Evolutionary conservation across 768 basidiomycete species (phyloP), one percentile per base, ranked within the genome.

Genomic region (Dioszegia aurantiaca): DNA sequence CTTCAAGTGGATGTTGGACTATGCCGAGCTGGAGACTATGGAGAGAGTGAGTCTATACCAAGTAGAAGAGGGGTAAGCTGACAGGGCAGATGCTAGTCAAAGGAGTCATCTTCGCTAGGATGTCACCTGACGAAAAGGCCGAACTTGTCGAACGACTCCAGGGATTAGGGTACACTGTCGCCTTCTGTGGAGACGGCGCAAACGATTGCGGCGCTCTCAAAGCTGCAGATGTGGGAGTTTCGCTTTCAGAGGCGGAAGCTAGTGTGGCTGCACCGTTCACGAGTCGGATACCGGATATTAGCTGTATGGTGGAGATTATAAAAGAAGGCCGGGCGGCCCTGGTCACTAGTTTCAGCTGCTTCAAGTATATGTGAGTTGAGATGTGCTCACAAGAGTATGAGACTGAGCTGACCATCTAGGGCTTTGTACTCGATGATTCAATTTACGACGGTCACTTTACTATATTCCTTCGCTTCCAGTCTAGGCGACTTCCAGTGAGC

Each of bases 91-190:
- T 99, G 91, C 85, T 99, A 19, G 88, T 97, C 30, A 94, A 94
- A 77, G 85, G 93, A 1, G 90, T 95, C 74, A 86, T 98, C 44
- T 99, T 92, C 74, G 93, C 95, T 9, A 85, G 95, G 23, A 98
- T 99, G 95, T 99, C 95, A 9, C 95, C 95, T 0, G 95, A 98
- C 72, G 95, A 98, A 80, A 99, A 99, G 79, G 94, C 97, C 65
- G 95, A 99, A 75, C 85, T 98, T 17, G 90, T 99, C 17, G 94
- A 98, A 76, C 84, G 94, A 1, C 80, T 99, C 11, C 95, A 98
- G 68, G 81, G 83, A 1, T 82, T 99, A 23, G 95, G 94, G 10
- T 99, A 98, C 74, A 94, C 88, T 0, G 95, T 98, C 14, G 82
- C 94, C 10, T 98, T 98, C 87, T 98, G 95, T 67, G 95, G 95